Evolutionary conservation across 345 rosid genomes (phyloP).

Genomic region (Populus tremula): DNA sequence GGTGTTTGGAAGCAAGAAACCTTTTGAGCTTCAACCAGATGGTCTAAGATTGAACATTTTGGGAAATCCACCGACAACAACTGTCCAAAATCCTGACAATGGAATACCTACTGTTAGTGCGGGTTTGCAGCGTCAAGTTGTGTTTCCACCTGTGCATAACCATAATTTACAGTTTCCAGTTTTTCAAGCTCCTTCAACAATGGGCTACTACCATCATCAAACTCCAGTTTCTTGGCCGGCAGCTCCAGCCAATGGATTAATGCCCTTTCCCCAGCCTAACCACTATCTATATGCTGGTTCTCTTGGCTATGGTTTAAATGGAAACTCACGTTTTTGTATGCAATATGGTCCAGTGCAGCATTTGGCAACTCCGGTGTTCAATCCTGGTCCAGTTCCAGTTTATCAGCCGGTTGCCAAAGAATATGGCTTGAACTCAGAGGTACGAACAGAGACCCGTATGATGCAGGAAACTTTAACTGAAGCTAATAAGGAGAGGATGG

Average conservation of each 20-base stretch:
- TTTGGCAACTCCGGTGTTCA: conserved; percentile 43
- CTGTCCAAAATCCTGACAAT: conserved; percentile 34
- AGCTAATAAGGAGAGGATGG: conserved; percentile 35
- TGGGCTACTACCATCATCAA: conserved; percentile 84
- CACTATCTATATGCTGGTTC: conserved; percentile 59
- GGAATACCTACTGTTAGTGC: conserved; percentile 29
- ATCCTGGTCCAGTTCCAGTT: conserved; percentile 46
- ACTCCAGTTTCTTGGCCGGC: conserved; percentile 78
- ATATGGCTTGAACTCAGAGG: conserved; percentile 39
- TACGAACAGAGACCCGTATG: conserved; percentile 30
- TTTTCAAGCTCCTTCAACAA: conserved; percentile 60
- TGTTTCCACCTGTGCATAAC: conserved; percentile 47
- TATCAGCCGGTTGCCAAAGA: conserved; percentile 54
- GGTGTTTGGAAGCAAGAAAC: conserved; percentile 28
- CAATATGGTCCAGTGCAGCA: conserved; percentile 60
- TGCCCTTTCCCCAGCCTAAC: conserved; percentile 55
- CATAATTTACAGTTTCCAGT: conserved; percentile 55
- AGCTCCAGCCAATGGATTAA: conserved; percentile 56
- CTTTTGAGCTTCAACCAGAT: conserved; percentile 31
- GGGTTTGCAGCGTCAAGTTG: conserved; percentile 52
- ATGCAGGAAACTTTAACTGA: conserved; percentile 23
- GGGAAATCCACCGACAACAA: conserved; percentile 38
- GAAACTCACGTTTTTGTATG: conserved; percentile 61
- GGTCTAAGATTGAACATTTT: conserved; percentile 25
- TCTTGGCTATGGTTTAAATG: conserved; percentile 56